Evolutionary conservation across 2,329 filamentous ascomycete genomes (phyloP).

Genomic region (Ceratocystis cubensis): DNA sequence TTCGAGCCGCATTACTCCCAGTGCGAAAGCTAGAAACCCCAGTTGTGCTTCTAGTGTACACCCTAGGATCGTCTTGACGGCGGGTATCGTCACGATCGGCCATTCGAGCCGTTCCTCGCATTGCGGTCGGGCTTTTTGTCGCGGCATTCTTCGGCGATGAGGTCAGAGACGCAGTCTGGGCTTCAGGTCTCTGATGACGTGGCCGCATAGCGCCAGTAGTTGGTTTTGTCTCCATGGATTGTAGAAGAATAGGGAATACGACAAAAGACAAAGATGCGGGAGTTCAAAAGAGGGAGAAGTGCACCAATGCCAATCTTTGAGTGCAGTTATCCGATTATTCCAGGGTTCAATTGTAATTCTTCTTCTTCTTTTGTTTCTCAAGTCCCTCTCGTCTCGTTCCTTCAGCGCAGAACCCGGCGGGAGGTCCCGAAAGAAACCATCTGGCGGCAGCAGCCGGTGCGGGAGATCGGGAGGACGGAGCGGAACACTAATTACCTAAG

Average conservation of each 20-base stretch:
- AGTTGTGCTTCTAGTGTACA: neutral
- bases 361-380: neutral
- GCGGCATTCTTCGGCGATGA: neutral
- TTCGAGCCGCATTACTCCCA: neutral
- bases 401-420: conserved; percentile 14
- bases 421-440: conserved; percentile 12
- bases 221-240: conserved; percentile 2
- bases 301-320: neutral
- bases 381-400: conserved; percentile 1
- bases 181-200: neutral
- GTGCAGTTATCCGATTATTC: neutral
- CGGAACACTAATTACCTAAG: neutral
- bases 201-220: neutral
- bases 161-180: neutral
- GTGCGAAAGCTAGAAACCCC: conserved; percentile 8
- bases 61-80: neutral
- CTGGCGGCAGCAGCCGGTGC: conserved; percentile 11
- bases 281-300: neutral
- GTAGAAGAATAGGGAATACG: neutral
- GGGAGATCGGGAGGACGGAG: neutral
- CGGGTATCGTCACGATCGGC: conserved; percentile 12
- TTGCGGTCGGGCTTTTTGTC: conserved; percentile 13
- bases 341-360: neutral
- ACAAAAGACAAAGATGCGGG: neutral
- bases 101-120: conserved; percentile 19